phyloP scores from a whole-genome alignment of 352 stramenopile species.

The Blastocystis sp. region DNA sequence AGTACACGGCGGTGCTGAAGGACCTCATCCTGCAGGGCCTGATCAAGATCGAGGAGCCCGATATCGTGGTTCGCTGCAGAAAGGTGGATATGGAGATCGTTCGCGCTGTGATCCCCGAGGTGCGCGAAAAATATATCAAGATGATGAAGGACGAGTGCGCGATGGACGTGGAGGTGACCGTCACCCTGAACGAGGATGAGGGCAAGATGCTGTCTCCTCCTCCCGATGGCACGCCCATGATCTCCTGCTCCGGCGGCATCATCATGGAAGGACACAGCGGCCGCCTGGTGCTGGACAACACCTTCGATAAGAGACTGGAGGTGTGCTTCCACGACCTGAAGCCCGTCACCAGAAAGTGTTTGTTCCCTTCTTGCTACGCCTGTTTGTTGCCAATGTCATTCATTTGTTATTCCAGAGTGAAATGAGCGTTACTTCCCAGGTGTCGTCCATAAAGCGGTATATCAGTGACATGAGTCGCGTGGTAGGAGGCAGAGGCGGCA shows the following conservation, averaged over 20 bases:
- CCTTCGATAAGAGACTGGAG: conserved; percentile 83
- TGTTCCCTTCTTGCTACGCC: conserved; percentile 63
- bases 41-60: conserved; percentile 71
- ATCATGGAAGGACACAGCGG: conserved; percentile 83
- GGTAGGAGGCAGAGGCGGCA: no score
- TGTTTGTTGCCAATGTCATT: neutral
- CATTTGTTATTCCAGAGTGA: no score
- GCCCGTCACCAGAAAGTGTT: conserved; percentile 42
- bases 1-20: conserved; percentile 89
- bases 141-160: conserved; percentile 76
- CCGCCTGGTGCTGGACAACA: conserved; percentile 97
- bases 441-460: no score
- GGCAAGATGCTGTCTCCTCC: conserved; percentile 71
- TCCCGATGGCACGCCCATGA: conserved; percentile 69
- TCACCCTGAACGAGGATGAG: conserved; percentile 76
- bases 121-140: conserved; percentile 80
- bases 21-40: conserved; percentile 73
- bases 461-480: no score
- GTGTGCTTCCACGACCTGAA: conserved; percentile 56
- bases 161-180: conserved; percentile 61
- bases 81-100: conserved; percentile 84
- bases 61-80: conserved; percentile 87
- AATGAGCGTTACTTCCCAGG: no score
- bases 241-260: conserved; percentile 79
- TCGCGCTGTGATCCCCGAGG: conserved; percentile 82